Evolutionary conservation across 2,329 filamentous ascomycete genomes (phyloP), one percentile per base, ranked within the genome.

Genomic region (Calonectria henricotiae): DNA sequence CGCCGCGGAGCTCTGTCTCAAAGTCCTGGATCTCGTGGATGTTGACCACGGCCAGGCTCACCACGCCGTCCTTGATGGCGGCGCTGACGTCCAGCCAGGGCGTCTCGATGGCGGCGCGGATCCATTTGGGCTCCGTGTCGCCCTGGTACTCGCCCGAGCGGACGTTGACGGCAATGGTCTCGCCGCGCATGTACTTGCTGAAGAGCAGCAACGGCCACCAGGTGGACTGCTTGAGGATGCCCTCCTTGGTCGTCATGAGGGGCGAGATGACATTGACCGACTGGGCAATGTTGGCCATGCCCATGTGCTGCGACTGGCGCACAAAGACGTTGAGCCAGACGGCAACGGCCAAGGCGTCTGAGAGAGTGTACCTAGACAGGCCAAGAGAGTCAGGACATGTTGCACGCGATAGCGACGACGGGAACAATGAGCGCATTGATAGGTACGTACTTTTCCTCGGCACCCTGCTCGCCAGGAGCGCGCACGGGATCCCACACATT

Each of bases 211-310:
- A 84, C 6, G 92, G 91, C 90, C 91, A 94, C 90, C 91, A 95
- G 4, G 89, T 94, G 0, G 92, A 89, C 83, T 95, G 93, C 83
- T 91, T 91, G 60, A 90, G 80, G 55, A 94, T 81, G 0, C 92
- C 92, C 0, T 86, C 82, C 64, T 86, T 84, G 2, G 85, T 91
- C 1, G 93, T 95, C 91, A 94, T 93, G 12, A 95, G 85, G 1
- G 93, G 93, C 1, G 89, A 90, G 76, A 95, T 94, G 68, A 95
- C 93, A 79, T 95, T 95, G 73, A 95, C 91, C 61, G 86, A 90
- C 81, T 95, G 93, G 1, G 93, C 93, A 67, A 95, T 92, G 78
- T 92, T 94, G 41, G 92, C 92, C 92, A 95, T 95, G 76, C 91
- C 92, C 43, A 95, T 82, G 81, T 92, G 86, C 76, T 87, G 88